Base-by-base conservation (phyloP, 176 grass and related monocot genomes). In the Avena atlantica region DNA sequence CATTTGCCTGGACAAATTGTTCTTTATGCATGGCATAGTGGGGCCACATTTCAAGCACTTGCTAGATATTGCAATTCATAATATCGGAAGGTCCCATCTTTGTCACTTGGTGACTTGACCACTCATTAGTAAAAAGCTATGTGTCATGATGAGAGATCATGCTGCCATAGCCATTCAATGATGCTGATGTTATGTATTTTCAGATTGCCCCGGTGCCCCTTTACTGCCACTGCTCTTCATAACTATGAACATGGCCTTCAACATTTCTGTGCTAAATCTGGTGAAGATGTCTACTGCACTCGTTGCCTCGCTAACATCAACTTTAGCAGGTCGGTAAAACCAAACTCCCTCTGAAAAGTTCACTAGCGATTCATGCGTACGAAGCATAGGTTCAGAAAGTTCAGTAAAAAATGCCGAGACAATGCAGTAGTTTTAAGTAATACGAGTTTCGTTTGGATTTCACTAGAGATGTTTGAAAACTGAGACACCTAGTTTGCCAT, bases 221-320 rank as follows among this genome's bases (percentile, higher is more conserved):
- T 85, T 93, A 21, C 85, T 96, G 69, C 94, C 94, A 85, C 65
- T 96, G 24, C 80, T 99, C 23, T 96, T 93, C 86, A 96, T 98
- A 69, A 69, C 74, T 79, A 76, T 84, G 87, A 99, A 99, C 84
- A 94, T 99, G 85, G 90, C 89, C 50, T 99, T 99, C 92, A 99
- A 96, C 85, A 94, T 99, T 85, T 93, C 94, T 80, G 23, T 91
- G 72, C 87, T 96, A 80, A 91, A 91, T 93, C 89, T 98, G 61
- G 92, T 98, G 83, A 98, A 98, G 90, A 90, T 96, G 85, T 94
- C 97, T 81, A 93, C 94, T 29, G 96, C 97, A 74, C 66, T 99
- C 78, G 83, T 99, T 88, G 90, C 94, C 83, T 99, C 94, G 3
- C 68, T 96, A 77, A 90, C 94, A 81, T 48, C 90, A 84, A 99